Conservation (phyloP, 1,139 yeast species). For the Blastobotrys malaysiensis region DNA sequence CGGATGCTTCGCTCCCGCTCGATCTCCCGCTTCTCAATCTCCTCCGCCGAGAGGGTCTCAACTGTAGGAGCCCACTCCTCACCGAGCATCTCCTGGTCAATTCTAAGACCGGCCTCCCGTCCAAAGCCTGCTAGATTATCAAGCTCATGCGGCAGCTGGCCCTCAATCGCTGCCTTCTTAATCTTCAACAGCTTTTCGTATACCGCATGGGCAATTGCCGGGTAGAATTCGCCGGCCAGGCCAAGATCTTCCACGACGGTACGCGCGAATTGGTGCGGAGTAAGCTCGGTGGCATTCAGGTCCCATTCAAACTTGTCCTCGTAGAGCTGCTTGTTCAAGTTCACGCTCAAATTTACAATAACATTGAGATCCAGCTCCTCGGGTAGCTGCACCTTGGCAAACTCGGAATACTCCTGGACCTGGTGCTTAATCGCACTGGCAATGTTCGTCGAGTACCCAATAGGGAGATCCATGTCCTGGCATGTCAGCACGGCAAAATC, state of each 20-base stretch:
- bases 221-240: conserved; percentile 74
- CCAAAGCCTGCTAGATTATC: conserved; percentile 51
- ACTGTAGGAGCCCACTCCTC: conserved; percentile 88
- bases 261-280: conserved; percentile 83
- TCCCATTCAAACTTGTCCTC: conserved; percentile 98
- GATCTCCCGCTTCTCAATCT: conserved; percentile 89
- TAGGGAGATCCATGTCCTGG: conserved; percentile 75
- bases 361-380: conserved; percentile 66
- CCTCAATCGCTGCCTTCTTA: conserved; percentile 71
- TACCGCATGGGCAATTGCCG: conserved; percentile 83
- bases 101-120: conserved; percentile 57
- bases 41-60: conserved; percentile 83
- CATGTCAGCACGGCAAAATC: conserved; percentile 76
- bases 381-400: conserved; percentile 60
- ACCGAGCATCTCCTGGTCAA: conserved; percentile 55
- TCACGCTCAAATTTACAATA: conserved; percentile 74
- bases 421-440: conserved; percentile 72
- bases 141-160: conserved; percentile 55
- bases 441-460: conserved; percentile 54
- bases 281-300: conserved; percentile 49
- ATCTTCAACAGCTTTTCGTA: conserved; percentile 73
- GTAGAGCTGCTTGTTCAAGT: conserved; percentile 73
- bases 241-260: conserved; percentile 83
- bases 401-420: conserved; percentile 65
- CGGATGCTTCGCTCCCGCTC: conserved; percentile 91